These are phyloP conservation scores for Aspergillus diversus DNA, from an alignment of 495 filamentous ascomycete species.

Conservation along the genomic window DNA sequence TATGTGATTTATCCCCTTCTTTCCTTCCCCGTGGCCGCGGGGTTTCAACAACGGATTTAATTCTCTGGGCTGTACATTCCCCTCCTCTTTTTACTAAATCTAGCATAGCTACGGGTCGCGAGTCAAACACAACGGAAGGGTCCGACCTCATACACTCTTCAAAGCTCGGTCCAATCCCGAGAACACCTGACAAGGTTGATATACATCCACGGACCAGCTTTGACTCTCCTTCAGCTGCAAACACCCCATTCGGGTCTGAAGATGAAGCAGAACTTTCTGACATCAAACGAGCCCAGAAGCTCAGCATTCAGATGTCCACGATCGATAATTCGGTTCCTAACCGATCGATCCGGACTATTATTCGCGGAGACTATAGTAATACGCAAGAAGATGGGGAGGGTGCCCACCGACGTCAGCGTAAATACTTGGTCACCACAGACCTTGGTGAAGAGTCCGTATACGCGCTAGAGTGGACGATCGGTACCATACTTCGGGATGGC, in stretches of 20 bases:
- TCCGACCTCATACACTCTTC: slow-evolving; percentile 22
- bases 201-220: slow-evolving; percentile 84
- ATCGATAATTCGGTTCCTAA: slow-evolving; percentile 75
- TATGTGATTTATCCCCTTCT: slow-evolving; percentile 11
- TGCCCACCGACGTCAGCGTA: slow-evolving; percentile 72
- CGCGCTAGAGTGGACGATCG: slow-evolving; percentile 95
- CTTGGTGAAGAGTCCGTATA: slow-evolving; percentile 91
- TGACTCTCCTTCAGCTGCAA: slow-evolving; percentile 69
- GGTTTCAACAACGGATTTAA: not conserved
- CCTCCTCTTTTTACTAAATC: not conserved
- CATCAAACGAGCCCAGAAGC: slow-evolving; percentile 81
- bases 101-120: not conserved
- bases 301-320: slow-evolving; percentile 76
- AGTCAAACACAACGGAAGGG: slow-evolving; percentile 4
- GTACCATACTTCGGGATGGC: slow-evolving; percentile 90
- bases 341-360: slow-evolving; percentile 82
- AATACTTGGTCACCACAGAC: slow-evolving; percentile 92
- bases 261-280: slow-evolving; percentile 82
- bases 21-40: not conserved
- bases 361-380: slow-evolving; percentile 78
- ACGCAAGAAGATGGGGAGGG: slow-evolving; percentile 76
- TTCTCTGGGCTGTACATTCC: not conserved
- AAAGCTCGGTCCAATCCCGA: slow-evolving; percentile 35
- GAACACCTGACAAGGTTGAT: slow-evolving; percentile 51
- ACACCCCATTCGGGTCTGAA: slow-evolving; percentile 84